Conservation (phyloP, 1,139 yeast genomes). For the Maudiozyma humilis region DNA sequence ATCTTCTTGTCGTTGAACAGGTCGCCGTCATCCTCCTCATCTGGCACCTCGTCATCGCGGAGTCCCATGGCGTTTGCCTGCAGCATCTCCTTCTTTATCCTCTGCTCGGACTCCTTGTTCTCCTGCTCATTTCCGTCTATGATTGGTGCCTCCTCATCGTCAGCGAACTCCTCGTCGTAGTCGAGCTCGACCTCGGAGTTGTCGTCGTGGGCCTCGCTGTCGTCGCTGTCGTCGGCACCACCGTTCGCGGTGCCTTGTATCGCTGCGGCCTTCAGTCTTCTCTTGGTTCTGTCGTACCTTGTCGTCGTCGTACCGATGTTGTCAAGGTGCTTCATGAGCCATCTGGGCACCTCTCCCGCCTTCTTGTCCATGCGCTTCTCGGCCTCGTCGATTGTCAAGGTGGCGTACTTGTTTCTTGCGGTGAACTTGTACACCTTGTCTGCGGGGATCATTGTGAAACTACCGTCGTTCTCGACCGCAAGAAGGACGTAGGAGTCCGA, state of each 20-base stretch:
- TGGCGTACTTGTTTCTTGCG: slow-evolving; percentile 87
- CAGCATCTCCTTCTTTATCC: slow-evolving; percentile 84
- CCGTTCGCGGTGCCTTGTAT: slow-evolving; percentile 33
- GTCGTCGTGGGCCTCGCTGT: slow-evolving; percentile 43
- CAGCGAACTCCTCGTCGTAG: slow-evolving; percentile 94
- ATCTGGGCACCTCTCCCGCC: slow-evolving; percentile 69
- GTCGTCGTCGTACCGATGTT: slow-evolving; percentile 46
- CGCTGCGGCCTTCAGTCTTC: slow-evolving; percentile 52
- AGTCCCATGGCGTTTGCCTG: slow-evolving; percentile 70
- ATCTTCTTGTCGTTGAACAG: slow-evolving; percentile 67
- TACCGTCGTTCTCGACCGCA: slow-evolving; percentile 75
- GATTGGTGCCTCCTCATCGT: slow-evolving; percentile 97
- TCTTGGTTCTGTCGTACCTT: slow-evolving; percentile 37
- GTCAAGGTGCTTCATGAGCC: slow-evolving; percentile 90
- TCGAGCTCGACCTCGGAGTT: slow-evolving; percentile 90
- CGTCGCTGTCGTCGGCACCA: slow-evolving; percentile 38
- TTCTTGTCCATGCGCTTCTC: slow-evolving; percentile 88
- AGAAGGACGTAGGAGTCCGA: slow-evolving; percentile 79
- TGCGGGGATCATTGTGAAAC: slow-evolving; percentile 86
- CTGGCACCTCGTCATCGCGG: slow-evolving; percentile 49
- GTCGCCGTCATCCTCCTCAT: slow-evolving; percentile 43
- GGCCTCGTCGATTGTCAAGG: slow-evolving; percentile 91
- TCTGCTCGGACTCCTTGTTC: slow-evolving; percentile 78
- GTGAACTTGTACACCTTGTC: slow-evolving; percentile 91
- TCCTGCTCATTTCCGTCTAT: slow-evolving; percentile 97